These are phyloP conservation scores for Cutaneotrichosporon arboriforme DNA, from an alignment of 1,284 basidiomycete genomes.

Conservation along the genomic window DNA sequence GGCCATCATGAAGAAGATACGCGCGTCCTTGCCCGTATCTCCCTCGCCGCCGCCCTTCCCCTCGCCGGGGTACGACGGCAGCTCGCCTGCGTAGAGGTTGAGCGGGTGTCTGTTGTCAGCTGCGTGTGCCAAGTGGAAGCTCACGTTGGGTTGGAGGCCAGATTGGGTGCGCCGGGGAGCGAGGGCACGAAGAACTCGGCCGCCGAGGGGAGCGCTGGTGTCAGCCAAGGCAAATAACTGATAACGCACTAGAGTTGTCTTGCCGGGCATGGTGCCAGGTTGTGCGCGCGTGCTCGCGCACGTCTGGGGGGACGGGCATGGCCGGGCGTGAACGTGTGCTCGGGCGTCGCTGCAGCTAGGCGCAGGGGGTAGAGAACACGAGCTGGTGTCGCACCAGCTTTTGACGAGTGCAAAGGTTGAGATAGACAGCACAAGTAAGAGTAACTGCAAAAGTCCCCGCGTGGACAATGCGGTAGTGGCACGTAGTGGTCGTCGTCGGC, in stretches of 20 bases:
- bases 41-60: conserved; percentile 42
- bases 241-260: not conserved
- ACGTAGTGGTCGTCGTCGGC: too few species aligned
- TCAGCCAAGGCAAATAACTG: not conserved
- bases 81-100: conserved; percentile 72
- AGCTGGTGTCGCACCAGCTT: not conserved
- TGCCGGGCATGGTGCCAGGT: too few species aligned
- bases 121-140: conserved; percentile 2
- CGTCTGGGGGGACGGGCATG: not conserved
- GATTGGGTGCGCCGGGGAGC: conserved; percentile 67
- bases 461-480: too few species aligned
- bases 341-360: too few species aligned
- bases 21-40: conserved; percentile 38
- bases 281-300: not conserved
- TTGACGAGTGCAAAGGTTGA: too few species aligned
- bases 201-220: conserved; percentile 53
- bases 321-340: not conserved
- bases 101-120: conserved; percentile 56
- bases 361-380: too few species aligned
- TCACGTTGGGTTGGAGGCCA: conserved; percentile 45
- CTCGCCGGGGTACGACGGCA: conserved; percentile 69
- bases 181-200: conserved; percentile 75
- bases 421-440: too few species aligned
- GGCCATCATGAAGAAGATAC: conserved; percentile 70
- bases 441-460: too few species aligned